Percentiles rank a stretch among this genome's conserved stretches.
Evolutionary conservation across 768 basidiomycete species (phyloP).

Genomic region (Xerocomellus dryophilus): DNA sequence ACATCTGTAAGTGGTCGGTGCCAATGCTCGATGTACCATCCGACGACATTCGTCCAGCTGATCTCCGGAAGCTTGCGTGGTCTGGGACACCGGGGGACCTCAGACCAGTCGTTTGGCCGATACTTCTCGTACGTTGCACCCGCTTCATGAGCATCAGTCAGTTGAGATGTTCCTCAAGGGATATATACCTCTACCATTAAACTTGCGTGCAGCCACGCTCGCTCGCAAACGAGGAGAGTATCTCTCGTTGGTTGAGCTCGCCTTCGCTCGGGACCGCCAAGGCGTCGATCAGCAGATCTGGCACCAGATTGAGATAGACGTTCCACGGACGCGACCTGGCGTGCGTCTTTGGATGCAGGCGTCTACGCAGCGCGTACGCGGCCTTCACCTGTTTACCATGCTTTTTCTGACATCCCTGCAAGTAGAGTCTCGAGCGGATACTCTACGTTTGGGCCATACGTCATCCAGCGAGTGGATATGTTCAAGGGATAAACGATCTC

Average conservation of each 20-base stretch:
- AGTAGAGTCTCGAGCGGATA: conserved; percentile 87
- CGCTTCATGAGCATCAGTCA: not conserved
- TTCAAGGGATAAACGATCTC: conserved; percentile 98
- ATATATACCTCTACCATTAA: conserved; percentile 83
- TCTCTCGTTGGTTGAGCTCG: conserved; percentile 79
- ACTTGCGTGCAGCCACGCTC: conserved; percentile 72
- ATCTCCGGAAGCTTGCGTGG: conserved; percentile 91
- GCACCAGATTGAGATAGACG: conserved; percentile 99
- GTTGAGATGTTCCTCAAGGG: conserved; percentile 51
- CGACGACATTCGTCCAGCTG: conserved; percentile 42
- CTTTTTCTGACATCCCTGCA: conserved; percentile 21
- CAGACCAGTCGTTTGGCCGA: conserved; percentile 90
- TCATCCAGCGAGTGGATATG: conserved; percentile 97
- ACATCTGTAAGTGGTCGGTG: conserved; percentile 58
- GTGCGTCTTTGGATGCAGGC: conserved; percentile 88
- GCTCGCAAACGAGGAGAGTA: conserved; percentile 91
- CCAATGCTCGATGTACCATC: not conserved
- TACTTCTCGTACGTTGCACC: conserved; percentile 71
- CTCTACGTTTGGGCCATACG: conserved; percentile 99
- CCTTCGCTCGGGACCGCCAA: conserved; percentile 83
- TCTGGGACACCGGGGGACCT: conserved; percentile 87
- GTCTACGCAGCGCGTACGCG: conserved; percentile 80
- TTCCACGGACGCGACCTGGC: conserved; percentile 91
- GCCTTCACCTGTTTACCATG: not conserved
- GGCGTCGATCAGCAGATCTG: conserved; percentile 95